A percentile compares a stretch with the other conserved stretches of the same genome.
Evolutionary conservation across 2,329 filamentous ascomycete genomes (phyloP).

Genomic region (Ophiostoma perfectum): DNA sequence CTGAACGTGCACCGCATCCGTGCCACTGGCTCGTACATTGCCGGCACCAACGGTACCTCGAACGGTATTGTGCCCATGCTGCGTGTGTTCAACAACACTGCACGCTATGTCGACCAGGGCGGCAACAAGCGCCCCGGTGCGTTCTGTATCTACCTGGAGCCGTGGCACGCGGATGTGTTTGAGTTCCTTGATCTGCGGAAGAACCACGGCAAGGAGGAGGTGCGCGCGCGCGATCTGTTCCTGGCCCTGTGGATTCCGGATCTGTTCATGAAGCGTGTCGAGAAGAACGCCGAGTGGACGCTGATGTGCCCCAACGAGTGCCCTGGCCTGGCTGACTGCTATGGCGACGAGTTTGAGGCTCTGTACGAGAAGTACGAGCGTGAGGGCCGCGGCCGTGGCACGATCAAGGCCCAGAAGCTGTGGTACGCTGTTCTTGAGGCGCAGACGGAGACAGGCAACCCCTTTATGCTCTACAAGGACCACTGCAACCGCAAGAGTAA

Average conservation of each 20-base stretch:
- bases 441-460: conserved; percentile 97
- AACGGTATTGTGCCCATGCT: conserved; percentile 98
- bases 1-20: conserved; percentile 95
- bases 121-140: conserved; percentile 98
- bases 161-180: conserved; percentile 97
- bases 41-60: conserved; percentile 94
- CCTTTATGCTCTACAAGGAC: conserved; percentile 99
- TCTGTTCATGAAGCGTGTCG: conserved; percentile 99
- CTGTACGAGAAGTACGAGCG: conserved; percentile 90
- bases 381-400: conserved; percentile 81
- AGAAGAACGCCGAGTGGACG: conserved; percentile 95
- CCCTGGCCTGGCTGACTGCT: conserved; percentile 89
- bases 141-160: conserved; percentile 98
- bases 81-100: conserved; percentile 98
- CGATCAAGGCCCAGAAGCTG: conserved; percentile 94
- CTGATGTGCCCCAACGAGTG: conserved; percentile 98
- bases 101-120: conserved; percentile 96
- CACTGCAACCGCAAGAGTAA: conserved; percentile 98
- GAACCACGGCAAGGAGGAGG: conserved; percentile 98
- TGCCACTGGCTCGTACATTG: conserved; percentile 95
- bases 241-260: conserved; percentile 97
- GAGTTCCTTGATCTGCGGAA: conserved; percentile 96
- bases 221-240: conserved; percentile 94
- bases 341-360: conserved; percentile 94
- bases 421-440: conserved; percentile 99